Evolutionary conservation across 1,284 basidiomycete species (phyloP), one percentile per base, ranked within the genome.

Genomic region (Fomitopsis palustris): DNA sequence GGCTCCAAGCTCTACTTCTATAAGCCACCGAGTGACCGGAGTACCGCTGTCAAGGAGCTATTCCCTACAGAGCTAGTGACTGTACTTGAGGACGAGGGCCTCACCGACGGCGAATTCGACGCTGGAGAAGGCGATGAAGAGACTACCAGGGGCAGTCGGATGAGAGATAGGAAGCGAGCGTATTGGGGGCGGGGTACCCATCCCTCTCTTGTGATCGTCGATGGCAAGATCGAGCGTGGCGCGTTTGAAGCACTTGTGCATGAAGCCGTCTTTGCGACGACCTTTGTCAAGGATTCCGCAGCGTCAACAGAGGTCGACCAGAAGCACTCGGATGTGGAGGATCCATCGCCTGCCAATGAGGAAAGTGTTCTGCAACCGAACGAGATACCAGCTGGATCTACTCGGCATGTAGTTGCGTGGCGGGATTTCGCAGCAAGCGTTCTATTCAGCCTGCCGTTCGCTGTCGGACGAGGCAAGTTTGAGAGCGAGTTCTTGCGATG

Each of bases 1-100:
- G 92, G 91, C 3, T 84, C 87, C 14, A 93, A 93, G 70, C 66
- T 94, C 55, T 87, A 89, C 70, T 89, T 93, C 65, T 92, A 90
- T 70, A 93, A 94, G 67, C 84, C 89, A 0, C 89, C 92, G 0
- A 77, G 80, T 38, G 92, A 93, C 64, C 77, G 86, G 49, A 75
- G 72, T 31, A 74, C 78, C 1, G 85, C 79, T 1, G 78, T 92
- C 53, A 88, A 86, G 67, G 87, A 88, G 17, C 73, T 93, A 27
- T 93, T 94, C 68, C 87, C 88, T 8, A 80, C 80, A 0, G 82
- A 77, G 3, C 71, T 89, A 9, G 81, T 89, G 0, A 79, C 84
- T 0, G 77, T 80, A 0, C 72, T 76, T 8, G 72, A 79, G 43
- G 81, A 84, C 53, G 82, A 81, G 16, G 78, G 76, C 17, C 55